Conservation (phyloP, 768 basidiomycete genomes). For the Kwoniella sp. region DNA sequence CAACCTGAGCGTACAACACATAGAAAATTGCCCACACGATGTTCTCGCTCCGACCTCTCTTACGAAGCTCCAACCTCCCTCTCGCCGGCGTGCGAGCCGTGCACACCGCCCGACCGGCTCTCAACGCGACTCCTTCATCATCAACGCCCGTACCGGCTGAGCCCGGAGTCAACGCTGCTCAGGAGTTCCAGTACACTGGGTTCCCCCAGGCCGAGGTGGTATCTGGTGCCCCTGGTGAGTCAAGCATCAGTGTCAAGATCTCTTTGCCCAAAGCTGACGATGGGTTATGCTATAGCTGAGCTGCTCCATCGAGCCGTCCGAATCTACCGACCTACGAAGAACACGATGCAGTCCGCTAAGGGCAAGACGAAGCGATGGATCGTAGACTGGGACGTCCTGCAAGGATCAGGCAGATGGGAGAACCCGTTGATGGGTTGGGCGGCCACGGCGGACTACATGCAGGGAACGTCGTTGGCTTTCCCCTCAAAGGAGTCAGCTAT, state of each 20-base stretch:
- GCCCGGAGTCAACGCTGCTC: slow-evolving; percentile 14
- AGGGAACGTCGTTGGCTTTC: slow-evolving; percentile 82
- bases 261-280: slow-evolving; percentile 11
- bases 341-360: slow-evolving; percentile 92
- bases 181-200: slow-evolving; percentile 15
- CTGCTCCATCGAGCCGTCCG: slow-evolving; percentile 84
- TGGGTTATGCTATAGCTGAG: slow-evolving; percentile 63
- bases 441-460: slow-evolving; percentile 96
- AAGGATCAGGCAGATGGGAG: slow-evolving; percentile 91
- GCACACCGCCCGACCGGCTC: slow-evolving; percentile 8
- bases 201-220: slow-evolving; percentile 67
- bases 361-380: slow-evolving; percentile 86
- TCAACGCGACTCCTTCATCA: slow-evolving; percentile 15
- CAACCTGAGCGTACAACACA: neutral
- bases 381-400: slow-evolving; percentile 90
- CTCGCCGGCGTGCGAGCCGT: slow-evolving; percentile 13
- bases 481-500: slow-evolving; percentile 84
- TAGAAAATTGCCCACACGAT: neutral
- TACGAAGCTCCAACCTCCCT: slow-evolving; percentile 2
- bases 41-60: slow-evolving; percentile 12
- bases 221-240: slow-evolving; percentile 81
- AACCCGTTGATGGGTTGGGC: slow-evolving; percentile 98
- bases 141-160: slow-evolving; percentile 11
- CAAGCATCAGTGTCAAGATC: neutral
- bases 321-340: slow-evolving; percentile 88